Percentiles rank a stretch among this genome's conserved stretches.
phyloP scores from a whole-genome alignment of 257 asterid species.

The Knoxia roxburghii region DNA sequence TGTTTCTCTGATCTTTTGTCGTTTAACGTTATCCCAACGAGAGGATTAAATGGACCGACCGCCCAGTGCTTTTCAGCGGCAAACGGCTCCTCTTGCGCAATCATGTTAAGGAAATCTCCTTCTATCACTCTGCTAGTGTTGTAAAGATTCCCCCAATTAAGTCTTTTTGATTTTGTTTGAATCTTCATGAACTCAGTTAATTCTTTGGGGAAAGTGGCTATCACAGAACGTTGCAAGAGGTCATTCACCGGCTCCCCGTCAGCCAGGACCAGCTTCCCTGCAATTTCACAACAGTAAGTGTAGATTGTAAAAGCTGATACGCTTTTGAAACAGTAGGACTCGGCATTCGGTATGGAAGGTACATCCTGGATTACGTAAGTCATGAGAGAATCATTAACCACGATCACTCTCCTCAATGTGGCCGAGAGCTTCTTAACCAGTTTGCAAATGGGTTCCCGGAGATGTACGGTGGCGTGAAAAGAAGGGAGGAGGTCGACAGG shows the following conservation, averaged over 20 bases:
- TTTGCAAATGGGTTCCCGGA: conserved; percentile 22
- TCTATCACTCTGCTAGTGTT: conserved; percentile 9
- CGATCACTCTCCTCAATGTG: conserved; percentile 21
- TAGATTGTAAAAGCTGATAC: conserved; percentile 29
- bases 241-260: conserved; percentile 9
- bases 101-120: conserved; percentile 11
- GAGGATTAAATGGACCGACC: conserved; percentile 26
- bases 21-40: neutral
- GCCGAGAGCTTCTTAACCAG: conserved; percentile 23
- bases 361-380: conserved; percentile 47
- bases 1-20: neutral
- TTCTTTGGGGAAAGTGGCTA: conserved; percentile 14
- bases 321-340: conserved; percentile 41
- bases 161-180: conserved; percentile 2
- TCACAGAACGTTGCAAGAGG: neutral
- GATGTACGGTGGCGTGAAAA: conserved; percentile 22
- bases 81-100: neutral
- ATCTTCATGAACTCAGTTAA: neutral
- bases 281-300: conserved; percentile 17
- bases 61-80: conserved; percentile 19
- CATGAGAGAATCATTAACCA: conserved; percentile 41
- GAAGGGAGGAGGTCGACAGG: conserved; percentile 41
- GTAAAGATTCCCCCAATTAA: conserved; percentile 12
- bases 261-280: conserved; percentile 12
- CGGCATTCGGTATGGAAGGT: conserved; percentile 24